These are phyloP conservation scores for Ogataea hybrid DNA, from an alignment of 1,139 yeast genomes.

Conservation along the genomic window DNA sequence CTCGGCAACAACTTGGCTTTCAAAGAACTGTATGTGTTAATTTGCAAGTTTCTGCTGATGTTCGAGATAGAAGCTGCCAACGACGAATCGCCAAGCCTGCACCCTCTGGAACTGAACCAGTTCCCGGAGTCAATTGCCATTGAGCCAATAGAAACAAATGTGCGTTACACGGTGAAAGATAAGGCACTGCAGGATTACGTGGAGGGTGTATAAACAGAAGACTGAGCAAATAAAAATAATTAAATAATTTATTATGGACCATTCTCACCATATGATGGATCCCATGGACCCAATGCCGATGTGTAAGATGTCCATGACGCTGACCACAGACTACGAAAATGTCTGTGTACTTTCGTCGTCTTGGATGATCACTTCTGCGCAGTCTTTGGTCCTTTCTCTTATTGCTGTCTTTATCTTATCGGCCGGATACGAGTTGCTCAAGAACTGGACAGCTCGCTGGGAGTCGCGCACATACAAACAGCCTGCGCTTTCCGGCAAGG, in stretches of 20 bases:
- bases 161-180: slow-evolving; percentile 35
- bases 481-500: slow-evolving; percentile 14
- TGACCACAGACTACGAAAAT: slow-evolving; percentile 32
- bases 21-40: slow-evolving; percentile 54
- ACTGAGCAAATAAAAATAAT: not conserved
- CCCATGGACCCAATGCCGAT: slow-evolving; percentile 21
- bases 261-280: slow-evolving; percentile 12
- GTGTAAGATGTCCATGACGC: slow-evolving; percentile 34
- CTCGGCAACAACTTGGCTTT: slow-evolving; percentile 63
- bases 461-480: slow-evolving; percentile 18
- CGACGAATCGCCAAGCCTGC: slow-evolving; percentile 38
- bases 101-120: slow-evolving; percentile 48
- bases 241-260: not conserved
- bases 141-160: slow-evolving; percentile 49
- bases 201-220: slow-evolving; percentile 3
- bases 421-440: slow-evolving; percentile 31
- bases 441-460: slow-evolving; percentile 22
- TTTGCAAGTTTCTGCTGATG: slow-evolving; percentile 39
- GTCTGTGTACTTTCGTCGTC: slow-evolving; percentile 31
- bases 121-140: slow-evolving; percentile 57
- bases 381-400: slow-evolving; percentile 27
- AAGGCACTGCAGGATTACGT: slow-evolving; percentile 4
- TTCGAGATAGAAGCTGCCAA: slow-evolving; percentile 36
- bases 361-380: slow-evolving; percentile 27
- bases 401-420: slow-evolving; percentile 20